Evolutionary conservation across 371 early-diverging fungal genomes (phyloP), one percentile per base, ranked within the genome.

Genomic region (Mycotypha africana): DNA sequence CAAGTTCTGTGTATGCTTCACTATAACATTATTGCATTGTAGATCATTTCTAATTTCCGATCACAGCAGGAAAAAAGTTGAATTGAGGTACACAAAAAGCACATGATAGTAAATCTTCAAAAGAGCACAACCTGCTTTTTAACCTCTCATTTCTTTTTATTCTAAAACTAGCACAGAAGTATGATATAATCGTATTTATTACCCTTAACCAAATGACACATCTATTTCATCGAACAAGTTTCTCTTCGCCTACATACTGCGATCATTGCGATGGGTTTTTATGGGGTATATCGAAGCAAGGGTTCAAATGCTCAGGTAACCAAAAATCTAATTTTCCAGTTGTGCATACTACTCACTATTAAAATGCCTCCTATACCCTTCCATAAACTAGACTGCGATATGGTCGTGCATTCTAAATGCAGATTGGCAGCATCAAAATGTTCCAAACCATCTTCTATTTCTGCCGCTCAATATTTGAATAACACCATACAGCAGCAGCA

Each of bases 281-380:
- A 28, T 60, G 60, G 60, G 60, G 60, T 4, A 25, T 60, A 22
- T 41, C 47, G 7, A 54, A 54, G 21, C 60, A 60, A 40, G 60
- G 60, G 3, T 16, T 38, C 21, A 12, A 38, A 28, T 60, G 60
- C 19, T 33, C 44, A 48, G 52, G 58, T 58, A 48, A 42, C 17
- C 6, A 8, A 2, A 17, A 17, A 2, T 25, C 24, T 21, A 25
- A 24, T 31, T 16, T 11, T 24, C 2, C 16, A 35, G 5, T 7
- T 4, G 23, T 43, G 4, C 9, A 14, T 32, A 3, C 21, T 10
- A 23, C 7, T 6, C n/a, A n/a, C 22, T 35, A 11, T 35, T 8
- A 5, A 4, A 14, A 26, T 24, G 4, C 2, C 14, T 14, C 12
- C 20, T 30, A 23, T 15, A 22, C 21, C 23, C 5, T 14, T 33